Evolutionary conservation across 495 filamentous ascomycete species (phyloP).

Genomic region (Aspergillus wentii): DNA sequence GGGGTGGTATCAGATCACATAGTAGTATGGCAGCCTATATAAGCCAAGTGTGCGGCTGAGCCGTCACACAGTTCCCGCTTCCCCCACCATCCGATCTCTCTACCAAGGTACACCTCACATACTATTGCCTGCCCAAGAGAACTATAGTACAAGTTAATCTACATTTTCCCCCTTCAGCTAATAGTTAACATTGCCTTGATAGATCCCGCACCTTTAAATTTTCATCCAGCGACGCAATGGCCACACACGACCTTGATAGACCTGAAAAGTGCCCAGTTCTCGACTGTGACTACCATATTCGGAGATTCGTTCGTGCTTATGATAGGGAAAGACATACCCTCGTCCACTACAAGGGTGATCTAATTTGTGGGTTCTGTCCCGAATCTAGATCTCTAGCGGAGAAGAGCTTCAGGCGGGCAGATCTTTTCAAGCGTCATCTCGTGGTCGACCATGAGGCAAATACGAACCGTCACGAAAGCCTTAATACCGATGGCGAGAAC

Average conservation of each 20-base stretch:
- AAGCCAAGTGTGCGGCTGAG: too few relatives aligned
- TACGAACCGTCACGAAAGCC: conserved; percentile 90
- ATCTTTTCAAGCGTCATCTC: conserved; percentile 97
- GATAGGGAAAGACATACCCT: conserved; percentile 97
- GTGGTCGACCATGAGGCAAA: conserved; percentile 93
- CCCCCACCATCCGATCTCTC: too few relatives aligned
- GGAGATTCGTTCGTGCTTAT: conserved; percentile 96
- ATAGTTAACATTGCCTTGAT: too few relatives aligned
- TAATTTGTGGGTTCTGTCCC: conserved; percentile 98
- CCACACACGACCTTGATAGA: conserved; percentile 92
- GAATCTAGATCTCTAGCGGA: conserved; percentile 87
- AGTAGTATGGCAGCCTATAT: too few relatives aligned
- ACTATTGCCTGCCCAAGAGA: too few relatives aligned
- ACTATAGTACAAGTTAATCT: too few relatives aligned
- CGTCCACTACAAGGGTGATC: conserved; percentile 98
- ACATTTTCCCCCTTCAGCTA: too few relatives aligned
- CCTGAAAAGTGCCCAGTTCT: conserved; percentile 96
- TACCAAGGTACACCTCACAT: too few relatives aligned
- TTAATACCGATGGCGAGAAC: conserved; percentile 67
- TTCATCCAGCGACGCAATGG: too few relatives aligned
- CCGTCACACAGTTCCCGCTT: too few relatives aligned
- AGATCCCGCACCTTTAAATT: too few relatives aligned
- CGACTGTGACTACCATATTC: conserved; percentile 90
- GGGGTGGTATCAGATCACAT: too few relatives aligned
- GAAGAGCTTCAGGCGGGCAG: conserved; percentile 97